Evolutionary conservation across 2,329 filamentous ascomycete species (phyloP).

Genomic region (Neofusicoccum kwambonambiense): DNA sequence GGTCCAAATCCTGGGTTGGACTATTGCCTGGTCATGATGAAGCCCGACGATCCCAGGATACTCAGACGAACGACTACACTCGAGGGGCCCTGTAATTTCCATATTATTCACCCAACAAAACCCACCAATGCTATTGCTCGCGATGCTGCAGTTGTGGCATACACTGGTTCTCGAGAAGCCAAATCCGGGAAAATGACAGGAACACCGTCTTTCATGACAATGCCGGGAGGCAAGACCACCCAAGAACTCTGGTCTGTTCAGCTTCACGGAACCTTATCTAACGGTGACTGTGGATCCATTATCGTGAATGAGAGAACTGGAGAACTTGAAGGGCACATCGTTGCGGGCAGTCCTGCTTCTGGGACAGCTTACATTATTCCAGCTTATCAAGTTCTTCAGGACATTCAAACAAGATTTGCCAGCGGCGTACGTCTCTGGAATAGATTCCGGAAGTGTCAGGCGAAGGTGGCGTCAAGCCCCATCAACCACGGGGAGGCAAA

Average conservation of each 20-base stretch:
- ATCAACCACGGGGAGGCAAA: background rate
- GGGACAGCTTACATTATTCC: conserved; percentile 23
- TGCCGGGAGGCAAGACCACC: conserved; percentile 1
- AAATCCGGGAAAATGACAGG: background rate
- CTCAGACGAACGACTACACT: too few species aligned
- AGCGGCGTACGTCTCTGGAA: background rate
- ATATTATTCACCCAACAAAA: background rate
- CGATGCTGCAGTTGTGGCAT: background rate
- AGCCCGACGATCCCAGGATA: background rate
- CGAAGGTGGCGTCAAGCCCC: background rate
- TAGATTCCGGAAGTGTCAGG: background rate
- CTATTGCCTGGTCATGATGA: background rate
- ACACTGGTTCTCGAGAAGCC: conserved; percentile 1
- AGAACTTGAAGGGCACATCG: conserved; percentile 23
- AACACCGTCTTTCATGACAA: conserved; percentile 19
- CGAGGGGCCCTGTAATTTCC: background rate
- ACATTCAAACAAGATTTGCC: background rate
- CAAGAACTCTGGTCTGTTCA: conserved; percentile 22
- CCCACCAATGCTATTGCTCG: background rate
- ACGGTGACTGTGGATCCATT: conserved; percentile 25
- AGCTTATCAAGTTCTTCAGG: background rate
- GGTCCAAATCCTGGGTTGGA: conserved; percentile 17
- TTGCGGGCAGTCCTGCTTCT: conserved; percentile 19
- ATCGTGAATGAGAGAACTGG: conserved; percentile 17
- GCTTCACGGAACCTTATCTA: conserved; percentile 11